Base-by-base conservation (phyloP, 106 monocot genomes). In the Acorus gramineus region DNA sequence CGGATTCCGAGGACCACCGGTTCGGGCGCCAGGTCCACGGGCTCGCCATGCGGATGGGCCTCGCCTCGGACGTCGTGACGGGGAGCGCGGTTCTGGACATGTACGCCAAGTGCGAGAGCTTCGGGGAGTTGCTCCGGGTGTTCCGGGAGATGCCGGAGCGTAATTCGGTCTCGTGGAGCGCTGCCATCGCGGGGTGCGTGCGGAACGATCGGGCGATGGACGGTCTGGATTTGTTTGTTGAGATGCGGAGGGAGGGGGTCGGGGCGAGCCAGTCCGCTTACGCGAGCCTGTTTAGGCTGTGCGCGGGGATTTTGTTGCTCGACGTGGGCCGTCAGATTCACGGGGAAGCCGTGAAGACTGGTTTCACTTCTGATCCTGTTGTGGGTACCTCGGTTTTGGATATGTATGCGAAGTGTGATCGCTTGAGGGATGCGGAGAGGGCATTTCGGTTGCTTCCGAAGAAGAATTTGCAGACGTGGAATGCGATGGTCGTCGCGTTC, bases 371-470 rank as follows among this genome's bases (percentile, higher is more conserved):
- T 3, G 95, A 96, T 68, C 51, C 74, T 11, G 69, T 96, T 3
- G 95, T 96, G 9, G 90, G 95, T 9, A 96, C 95, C 9, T 81
- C 95, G 42, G 79, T 87, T 52, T 46, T 91, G 53, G 95, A 96
- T 55, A 81, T 90, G 90, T 95, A 95, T 61, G 73, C 77, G 6
- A 95, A 95, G 65, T 44, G 77, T 55, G 55, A 63, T 53, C 61
- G 66, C 14, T 58, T 77, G 52, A 66, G 71, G 47, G 79, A 82
- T 65, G 90, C 90, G 47, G 62, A 47, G 57, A 83, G 70, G 64
- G 71, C 71, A 4, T 91, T 90, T 73, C 46, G 52, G 46, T 48
- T 14, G 50, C 57, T 96, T 51, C 90, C 84, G 0, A 72, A 42
- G 2, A 74, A 67, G 14, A 77, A 71, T 28, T 42, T 74, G 74